phyloP scores from a whole-genome alignment of 2,329 filamentous ascomycete species.

The Gnomoniopsis sp. region DNA sequence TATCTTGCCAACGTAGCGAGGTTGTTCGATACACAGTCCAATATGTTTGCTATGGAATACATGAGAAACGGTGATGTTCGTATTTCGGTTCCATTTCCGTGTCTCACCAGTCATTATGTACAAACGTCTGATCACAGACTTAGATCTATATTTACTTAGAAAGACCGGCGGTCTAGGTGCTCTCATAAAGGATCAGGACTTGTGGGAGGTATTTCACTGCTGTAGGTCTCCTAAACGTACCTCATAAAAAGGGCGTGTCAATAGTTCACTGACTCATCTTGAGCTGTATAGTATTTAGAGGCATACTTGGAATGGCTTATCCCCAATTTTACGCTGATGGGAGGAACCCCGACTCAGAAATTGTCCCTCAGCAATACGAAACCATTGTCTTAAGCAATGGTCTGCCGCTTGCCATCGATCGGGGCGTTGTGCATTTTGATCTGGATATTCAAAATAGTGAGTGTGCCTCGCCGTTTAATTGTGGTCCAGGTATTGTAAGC shows the following conservation, averaged over 20 bases:
- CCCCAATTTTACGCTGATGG: neutral
- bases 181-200: neutral
- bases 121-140: neutral
- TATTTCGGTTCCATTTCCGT: neutral
- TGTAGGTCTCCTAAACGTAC: neutral
- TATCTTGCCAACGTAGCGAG: neutral
- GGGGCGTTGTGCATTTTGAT: conserved; percentile 3
- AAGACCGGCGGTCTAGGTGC: neutral
- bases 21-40: neutral
- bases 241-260: too few relatives aligned
- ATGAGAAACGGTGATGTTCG: conserved; percentile 8
- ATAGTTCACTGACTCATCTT: neutral
- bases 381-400: neutral
- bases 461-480: neutral
- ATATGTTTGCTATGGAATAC: conserved; percentile 1
- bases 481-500: too few relatives aligned
- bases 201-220: conserved; percentile 5
- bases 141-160: neutral
- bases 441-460: conserved; percentile 2
- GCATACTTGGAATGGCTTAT: neutral
- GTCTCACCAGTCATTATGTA: neutral
- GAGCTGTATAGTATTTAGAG: neutral
- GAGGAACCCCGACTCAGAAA: neutral
- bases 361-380: conserved; percentile 1
- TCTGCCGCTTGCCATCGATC: neutral